phyloP scores from a whole-genome alignment of 768 basidiomycete genomes.

The Rubroboletus satanas region DNA sequence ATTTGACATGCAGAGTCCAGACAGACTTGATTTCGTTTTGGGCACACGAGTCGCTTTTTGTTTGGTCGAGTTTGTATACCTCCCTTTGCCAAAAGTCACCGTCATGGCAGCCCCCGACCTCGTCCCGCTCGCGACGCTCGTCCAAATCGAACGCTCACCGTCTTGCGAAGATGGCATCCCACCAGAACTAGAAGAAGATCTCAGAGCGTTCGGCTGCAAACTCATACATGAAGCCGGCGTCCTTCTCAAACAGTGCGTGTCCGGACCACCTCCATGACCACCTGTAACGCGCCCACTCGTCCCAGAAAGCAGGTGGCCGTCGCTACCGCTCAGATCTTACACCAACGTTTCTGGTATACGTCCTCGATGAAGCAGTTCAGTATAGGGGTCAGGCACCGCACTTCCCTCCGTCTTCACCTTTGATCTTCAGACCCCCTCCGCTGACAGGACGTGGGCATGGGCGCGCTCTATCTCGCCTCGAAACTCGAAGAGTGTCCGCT shows the following conservation, averaged over 20 bases:
- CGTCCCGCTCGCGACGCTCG: constrained; percentile 78
- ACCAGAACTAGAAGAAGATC: constrained; percentile 75
- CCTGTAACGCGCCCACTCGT: constrained; percentile 5
- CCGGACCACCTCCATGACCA: background rate
- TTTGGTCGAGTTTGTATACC: constrained; percentile 19
- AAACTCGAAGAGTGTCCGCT: constrained; percentile 92
- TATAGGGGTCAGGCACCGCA: constrained; percentile 63
- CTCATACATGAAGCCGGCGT: constrained; percentile 94
- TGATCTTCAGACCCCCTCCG: constrained; percentile 4
- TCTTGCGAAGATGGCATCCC: constrained; percentile 83
- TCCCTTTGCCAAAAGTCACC: background rate
- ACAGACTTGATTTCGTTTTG: background rate
- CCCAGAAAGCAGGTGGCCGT: constrained; percentile 92
- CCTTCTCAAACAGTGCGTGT: constrained; percentile 78
- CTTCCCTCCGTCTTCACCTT: constrained; percentile 4
- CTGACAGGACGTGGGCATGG: constrained; percentile 79
- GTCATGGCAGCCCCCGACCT: constrained; percentile 46
- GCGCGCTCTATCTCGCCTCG: constrained; percentile 82
- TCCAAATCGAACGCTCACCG: constrained; percentile 76
- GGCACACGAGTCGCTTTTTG: constrained; percentile 1
- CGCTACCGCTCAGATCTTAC: constrained; percentile 93
- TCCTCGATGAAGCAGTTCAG: constrained; percentile 94
- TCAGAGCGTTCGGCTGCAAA: constrained; percentile 89
- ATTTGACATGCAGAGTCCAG: constrained; percentile 24
- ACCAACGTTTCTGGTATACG: constrained; percentile 96